Conservation (phyloP, 805 yeast species). For the Henningerozyma blattae region DNA sequence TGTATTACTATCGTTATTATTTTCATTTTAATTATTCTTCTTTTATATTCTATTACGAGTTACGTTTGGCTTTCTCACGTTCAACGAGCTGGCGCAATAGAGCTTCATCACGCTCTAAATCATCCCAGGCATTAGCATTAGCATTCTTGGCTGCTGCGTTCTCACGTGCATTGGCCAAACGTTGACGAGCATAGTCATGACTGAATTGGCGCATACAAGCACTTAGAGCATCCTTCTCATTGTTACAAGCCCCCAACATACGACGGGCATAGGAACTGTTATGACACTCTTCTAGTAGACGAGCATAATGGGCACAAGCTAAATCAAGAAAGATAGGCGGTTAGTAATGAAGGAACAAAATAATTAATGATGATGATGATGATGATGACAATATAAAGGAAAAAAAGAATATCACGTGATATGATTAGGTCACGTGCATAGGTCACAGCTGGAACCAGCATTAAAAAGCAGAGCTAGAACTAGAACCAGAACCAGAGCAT, state of each 20-base stretch:
- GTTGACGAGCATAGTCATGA: background rate
- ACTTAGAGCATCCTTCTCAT: constrained; percentile 65
- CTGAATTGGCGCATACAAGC: constrained; percentile 40
- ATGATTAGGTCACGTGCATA: no score
- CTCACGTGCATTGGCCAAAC: background rate
- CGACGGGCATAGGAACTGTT: constrained; percentile 51
- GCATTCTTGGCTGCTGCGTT: background rate
- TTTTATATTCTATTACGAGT: background rate
- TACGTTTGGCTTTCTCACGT: background rate
- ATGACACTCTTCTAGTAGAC: constrained; percentile 85
- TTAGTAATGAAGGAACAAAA: no score
- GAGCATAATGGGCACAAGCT: constrained; percentile 73
- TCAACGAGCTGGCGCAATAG: background rate
- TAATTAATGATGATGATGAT: no score
- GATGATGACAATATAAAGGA: no score
- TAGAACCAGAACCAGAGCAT: background rate
- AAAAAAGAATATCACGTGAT: no score
- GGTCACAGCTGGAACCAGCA: no score
- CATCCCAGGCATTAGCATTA: background rate
- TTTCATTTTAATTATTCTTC: background rate
- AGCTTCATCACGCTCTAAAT: background rate
- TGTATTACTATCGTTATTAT: no score
- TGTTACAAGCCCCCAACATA: constrained; percentile 75
- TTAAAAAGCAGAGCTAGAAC: background rate
- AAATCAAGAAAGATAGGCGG: no score